Evolutionary conservation across 2,329 filamentous ascomycete species (phyloP).

Genomic region (Sclerotinia trifoliorum): DNA sequence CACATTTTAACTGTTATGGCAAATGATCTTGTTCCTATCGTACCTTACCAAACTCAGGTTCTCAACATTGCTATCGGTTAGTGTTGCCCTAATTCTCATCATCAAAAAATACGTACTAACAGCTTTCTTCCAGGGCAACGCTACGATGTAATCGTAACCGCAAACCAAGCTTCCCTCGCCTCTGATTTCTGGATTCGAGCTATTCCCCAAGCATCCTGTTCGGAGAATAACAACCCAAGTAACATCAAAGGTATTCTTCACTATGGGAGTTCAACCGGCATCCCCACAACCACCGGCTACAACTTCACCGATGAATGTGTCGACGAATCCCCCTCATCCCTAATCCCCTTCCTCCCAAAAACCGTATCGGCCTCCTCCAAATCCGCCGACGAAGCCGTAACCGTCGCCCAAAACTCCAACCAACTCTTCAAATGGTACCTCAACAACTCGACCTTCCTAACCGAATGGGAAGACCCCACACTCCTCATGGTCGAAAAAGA

Average conservation of each 20-base stretch:
- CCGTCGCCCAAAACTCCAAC: constrained; percentile 31
- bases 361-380: constrained; percentile 23
- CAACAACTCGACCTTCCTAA: constrained; percentile 47
- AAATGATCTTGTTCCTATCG: constrained; percentile 53
- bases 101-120: background rate
- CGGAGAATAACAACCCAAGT: constrained; percentile 54
- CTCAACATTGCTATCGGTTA: constrained; percentile 55
- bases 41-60: constrained; percentile 41
- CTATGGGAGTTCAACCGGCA: constrained; percentile 45
- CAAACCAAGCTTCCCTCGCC: constrained; percentile 43
- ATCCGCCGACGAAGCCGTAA: constrained; percentile 29
- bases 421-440: constrained; percentile 49
- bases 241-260: constrained; percentile 48
- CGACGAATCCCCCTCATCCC: constrained; percentile 35
- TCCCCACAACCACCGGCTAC: constrained; percentile 36
- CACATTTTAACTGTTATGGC: constrained; percentile 59
- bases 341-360: constrained; percentile 34
- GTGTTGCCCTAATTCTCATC: background rate
- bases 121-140: constrained; percentile 43
- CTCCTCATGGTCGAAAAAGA: constrained; percentile 40
- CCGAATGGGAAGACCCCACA: constrained; percentile 51
- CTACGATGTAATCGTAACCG: constrained; percentile 46
- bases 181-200: constrained; percentile 58
- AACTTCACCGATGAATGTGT: constrained; percentile 34
- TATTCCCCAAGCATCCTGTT: constrained; percentile 54